A percentile compares a stretch with the other conserved stretches of the same genome.
These are phyloP conservation scores for barley (Hordeum vulgare) DNA, from an alignment of 176 grass and related monocot species.

Conservation along the genomic window DNA sequence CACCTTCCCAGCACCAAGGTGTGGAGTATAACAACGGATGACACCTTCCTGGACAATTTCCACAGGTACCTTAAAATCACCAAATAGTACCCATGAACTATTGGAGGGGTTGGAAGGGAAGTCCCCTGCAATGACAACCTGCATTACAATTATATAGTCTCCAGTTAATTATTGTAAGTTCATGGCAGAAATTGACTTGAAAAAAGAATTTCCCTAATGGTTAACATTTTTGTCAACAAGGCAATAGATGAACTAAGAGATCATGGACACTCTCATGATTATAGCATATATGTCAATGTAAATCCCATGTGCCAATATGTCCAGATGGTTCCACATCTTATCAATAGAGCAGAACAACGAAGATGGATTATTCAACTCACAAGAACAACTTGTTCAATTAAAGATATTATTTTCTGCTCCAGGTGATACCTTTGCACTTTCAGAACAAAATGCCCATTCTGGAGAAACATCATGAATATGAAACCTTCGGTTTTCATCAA, in stretches of 20 bases:
- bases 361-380: background rate
- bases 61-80: constrained; percentile 52
- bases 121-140: constrained; percentile 84
- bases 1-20: constrained; percentile 55
- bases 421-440: constrained; percentile 74
- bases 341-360: constrained; percentile 14
- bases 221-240: background rate
- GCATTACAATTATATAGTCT: constrained; percentile 29
- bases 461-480: constrained; percentile 63
- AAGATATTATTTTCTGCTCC: background rate
- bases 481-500: constrained; percentile 39
- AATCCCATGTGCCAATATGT: background rate
- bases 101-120: constrained; percentile 46
- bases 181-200: background rate
- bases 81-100: constrained; percentile 59
- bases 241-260: background rate
- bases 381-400: background rate
- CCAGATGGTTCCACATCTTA: background rate
- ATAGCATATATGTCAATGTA: background rate
- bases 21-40: constrained; percentile 67
- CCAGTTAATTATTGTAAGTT: constrained; percentile 14
- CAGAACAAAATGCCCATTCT: constrained; percentile 70
- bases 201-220: background rate
- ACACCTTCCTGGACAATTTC: constrained; percentile 77
- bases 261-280: background rate